Conservation (phyloP, 371 early-diverging fungal genomes). For the Mucor lusitanicus region DNA sequence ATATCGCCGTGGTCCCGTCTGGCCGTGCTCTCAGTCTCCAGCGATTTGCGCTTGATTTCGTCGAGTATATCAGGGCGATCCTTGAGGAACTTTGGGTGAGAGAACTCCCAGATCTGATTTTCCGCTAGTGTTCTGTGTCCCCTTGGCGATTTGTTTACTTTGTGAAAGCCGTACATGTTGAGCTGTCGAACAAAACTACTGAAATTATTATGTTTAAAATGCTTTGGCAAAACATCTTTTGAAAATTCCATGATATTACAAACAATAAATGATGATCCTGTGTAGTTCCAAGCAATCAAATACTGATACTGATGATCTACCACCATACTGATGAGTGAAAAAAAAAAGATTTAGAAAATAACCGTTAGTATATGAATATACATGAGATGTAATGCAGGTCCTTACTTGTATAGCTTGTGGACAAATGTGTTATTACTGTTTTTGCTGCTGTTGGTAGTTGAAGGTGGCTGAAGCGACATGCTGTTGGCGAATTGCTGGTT, state of each 20-base stretch:
- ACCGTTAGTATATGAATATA: neutral
- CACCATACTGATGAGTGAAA: slow-evolving; percentile 63
- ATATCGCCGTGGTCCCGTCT: slow-evolving; percentile 64
- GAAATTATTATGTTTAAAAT: slow-evolving; percentile 88
- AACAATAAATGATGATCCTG: slow-evolving; percentile 89
- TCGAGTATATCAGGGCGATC: slow-evolving; percentile 58
- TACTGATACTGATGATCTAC: slow-evolving; percentile 76
- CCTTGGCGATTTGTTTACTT: slow-evolving; percentile 74
- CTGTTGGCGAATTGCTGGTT: slow-evolving; percentile 12
- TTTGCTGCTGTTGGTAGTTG: neutral
- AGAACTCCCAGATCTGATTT: slow-evolving; percentile 72
- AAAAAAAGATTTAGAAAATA: neutral
- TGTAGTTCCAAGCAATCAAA: slow-evolving; percentile 81
- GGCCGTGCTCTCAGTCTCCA: slow-evolving; percentile 68
- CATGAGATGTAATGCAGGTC: neutral
- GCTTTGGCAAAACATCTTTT: slow-evolving; percentile 78
- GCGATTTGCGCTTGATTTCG: slow-evolving; percentile 63
- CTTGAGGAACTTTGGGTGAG: slow-evolving; percentile 54
- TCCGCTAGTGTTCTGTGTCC: slow-evolving; percentile 74
- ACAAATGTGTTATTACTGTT: slow-evolving; percentile 31
- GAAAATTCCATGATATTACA: slow-evolving; percentile 89
- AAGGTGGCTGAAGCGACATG: slow-evolving; percentile 24
- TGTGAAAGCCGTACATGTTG: slow-evolving; percentile 82
- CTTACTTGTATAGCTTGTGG: slow-evolving; percentile 48
- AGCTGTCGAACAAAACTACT: slow-evolving; percentile 87